Base-by-base conservation (phyloP, 257 asterid genomes). In the Plectranthus barbatus region DNA sequence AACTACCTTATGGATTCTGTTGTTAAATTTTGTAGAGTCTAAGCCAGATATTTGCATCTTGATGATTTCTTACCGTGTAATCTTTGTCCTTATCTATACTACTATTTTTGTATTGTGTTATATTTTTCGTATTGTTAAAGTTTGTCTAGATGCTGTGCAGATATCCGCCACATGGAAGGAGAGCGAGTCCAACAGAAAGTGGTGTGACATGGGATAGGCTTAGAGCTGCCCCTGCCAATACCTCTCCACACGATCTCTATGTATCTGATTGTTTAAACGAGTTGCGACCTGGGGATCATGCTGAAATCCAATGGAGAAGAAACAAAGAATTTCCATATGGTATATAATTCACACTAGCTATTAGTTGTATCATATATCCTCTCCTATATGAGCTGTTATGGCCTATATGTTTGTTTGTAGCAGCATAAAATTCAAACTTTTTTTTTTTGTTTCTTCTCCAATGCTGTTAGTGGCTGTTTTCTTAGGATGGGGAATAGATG, bases 281-380 rank as follows among this genome's bases (percentile, higher is more conserved):
- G 58, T 66, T 91, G 73, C 68, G 54, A 44, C 96, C 98, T 1
- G 96, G 91, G 47, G 91, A 91, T 80, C 94, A 84, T 55, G 79
- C 88, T 34, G 98, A 91, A 68, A 91, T 91, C 63, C 98, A 91
- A 56, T 91, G 98, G 98, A 84, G 98, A 76, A 73, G 89, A 77
- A 87, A 83, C 83, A 86, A 79, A 67, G 95, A 78, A 57, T 86
- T 86, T 37, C 98, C 98, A 26, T 91, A 91, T 72, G 98, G 98
- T 91, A 82, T 26, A 82, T 74, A 72, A 37, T 73, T 54, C 56
- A 9, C 37, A 39, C 74, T 40, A 50, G 15, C 4, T 46, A 13
- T 69, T 50, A 19, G 56, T 34, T 52, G 47, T 33, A 7, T 50
- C 39, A 40, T 55, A 34, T 21, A 29, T 51, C 62, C 56, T 41